A percentile compares a stretch with the other conserved stretches of the same genome.
Conservation (phyloP, 1,284 basidiomycete species). For the Leccinum pachyderme region DNA sequence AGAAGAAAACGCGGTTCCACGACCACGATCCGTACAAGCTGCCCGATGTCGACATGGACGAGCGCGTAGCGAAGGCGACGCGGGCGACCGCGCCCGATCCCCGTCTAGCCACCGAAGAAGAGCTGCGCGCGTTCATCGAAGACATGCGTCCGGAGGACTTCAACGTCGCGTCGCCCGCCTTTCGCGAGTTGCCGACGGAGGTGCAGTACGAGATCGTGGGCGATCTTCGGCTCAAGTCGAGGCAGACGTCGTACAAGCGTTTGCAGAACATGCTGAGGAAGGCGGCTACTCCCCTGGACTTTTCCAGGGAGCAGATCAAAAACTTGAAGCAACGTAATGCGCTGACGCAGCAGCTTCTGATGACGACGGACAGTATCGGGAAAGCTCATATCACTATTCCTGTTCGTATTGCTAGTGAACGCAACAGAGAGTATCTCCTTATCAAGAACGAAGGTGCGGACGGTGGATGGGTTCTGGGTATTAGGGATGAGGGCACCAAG, state of each 20-base stretch:
- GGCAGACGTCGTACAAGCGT: constrained; percentile 91
- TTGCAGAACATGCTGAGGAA: constrained; percentile 87
- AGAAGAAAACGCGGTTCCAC: constrained; percentile 58
- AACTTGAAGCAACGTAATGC: constrained; percentile 88
- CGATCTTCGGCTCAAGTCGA: constrained; percentile 89
- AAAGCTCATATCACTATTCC: constrained; percentile 89
- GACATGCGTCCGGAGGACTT: constrained; percentile 92
- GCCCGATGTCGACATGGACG: constrained; percentile 70
- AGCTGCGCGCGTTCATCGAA: constrained; percentile 87
- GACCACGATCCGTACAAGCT: constrained; percentile 85
- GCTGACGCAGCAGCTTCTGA: constrained; percentile 92
- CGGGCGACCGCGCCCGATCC: constrained; percentile 72
- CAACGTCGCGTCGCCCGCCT: constrained; percentile 85
- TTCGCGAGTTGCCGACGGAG: constrained; percentile 91
- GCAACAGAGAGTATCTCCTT: constrained; percentile 92
- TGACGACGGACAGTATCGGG: constrained; percentile 91
- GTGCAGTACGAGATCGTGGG: constrained; percentile 99
- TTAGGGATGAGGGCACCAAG: constrained; percentile 76
- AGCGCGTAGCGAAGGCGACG: constrained; percentile 57
- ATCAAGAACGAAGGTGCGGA: constrained; percentile 85
- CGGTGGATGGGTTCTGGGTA: constrained; percentile 93
- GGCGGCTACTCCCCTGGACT: constrained; percentile 87
- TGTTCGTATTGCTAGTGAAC: constrained; percentile 88
- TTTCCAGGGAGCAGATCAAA: constrained; percentile 92
- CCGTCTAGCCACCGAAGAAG: constrained; percentile 90